Conservation (phyloP, 306 rosid genomes). For the Sechiopsis laciniata region DNA sequence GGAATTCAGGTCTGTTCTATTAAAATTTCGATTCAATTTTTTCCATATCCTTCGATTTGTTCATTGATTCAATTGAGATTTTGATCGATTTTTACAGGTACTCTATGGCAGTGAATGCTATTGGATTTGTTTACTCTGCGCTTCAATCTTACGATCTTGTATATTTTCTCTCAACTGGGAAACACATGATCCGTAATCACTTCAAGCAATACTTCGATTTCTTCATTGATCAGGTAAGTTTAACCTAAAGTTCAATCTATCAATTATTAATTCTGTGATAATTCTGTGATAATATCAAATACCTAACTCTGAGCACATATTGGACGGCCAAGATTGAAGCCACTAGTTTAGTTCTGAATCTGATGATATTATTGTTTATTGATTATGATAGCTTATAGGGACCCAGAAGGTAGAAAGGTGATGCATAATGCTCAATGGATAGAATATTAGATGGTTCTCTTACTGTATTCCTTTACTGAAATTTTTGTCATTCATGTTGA, state of each 20-base stretch:
- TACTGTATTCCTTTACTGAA: conserved; percentile 13
- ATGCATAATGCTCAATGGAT: neutral
- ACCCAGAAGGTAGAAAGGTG: conserved; percentile 22
- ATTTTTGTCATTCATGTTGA: too few relatives aligned
- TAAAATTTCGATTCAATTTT: neutral
- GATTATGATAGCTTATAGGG: conserved; percentile 19
- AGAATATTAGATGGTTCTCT: neutral
- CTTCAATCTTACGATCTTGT: conserved; percentile 47
- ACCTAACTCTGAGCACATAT: neutral
- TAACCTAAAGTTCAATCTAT: neutral
- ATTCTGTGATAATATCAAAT: neutral
- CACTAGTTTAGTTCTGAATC: conserved; percentile 7
- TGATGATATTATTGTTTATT: conserved; percentile 15
- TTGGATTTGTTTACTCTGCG: conserved; percentile 62
- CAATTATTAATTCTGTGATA: neutral
- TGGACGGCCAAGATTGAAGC: neutral
- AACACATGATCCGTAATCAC: conserved; percentile 34
- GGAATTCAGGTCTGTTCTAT: conserved; percentile 53
- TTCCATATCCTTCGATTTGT: too few relatives aligned
- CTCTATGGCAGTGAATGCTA: conserved; percentile 44
- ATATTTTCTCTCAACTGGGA: conserved; percentile 37
- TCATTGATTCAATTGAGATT: conserved; percentile 10
- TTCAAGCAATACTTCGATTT: conserved; percentile 43
- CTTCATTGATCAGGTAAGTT: conserved; percentile 75
- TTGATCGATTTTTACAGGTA: conserved; percentile 40